Base-by-base conservation (phyloP, 139 green algal genomes). In the Yamagishiella unicocca region DNA sequence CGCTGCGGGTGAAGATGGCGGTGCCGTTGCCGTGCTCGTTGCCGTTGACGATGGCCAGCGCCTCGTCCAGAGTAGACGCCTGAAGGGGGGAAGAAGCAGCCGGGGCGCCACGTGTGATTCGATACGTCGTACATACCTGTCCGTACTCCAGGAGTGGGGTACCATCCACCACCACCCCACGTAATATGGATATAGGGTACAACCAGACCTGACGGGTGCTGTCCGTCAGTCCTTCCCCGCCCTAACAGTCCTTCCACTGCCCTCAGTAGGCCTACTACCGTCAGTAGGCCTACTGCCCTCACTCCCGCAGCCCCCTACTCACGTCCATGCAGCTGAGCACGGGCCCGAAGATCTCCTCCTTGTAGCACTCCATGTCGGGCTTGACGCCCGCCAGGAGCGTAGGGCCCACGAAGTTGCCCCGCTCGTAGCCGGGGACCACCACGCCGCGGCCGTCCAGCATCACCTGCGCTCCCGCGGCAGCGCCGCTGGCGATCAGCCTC, bases 1-100 rank as follows among this genome's bases (percentile, higher is more conserved):
- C 97, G 25, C 86, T 95, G 62, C 88, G 74, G 0, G 97, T 99
- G 93, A 99, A 99, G 38, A 99, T 94, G 27, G 96, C 96, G 64
- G 95, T 98, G 77, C 97, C 97, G 82, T 99, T 99, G 91, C 97
- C 97, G 76, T 98, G 95, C 66, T 91, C 68, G 92, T 99, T 99
- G 85, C 37, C 64, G 82, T 99, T 99, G 40, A 99, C 86, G 6
- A 98, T 66, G 0, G 38, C 38, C 27, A 99, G 94, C 14, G 97
- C 97, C 0, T 97, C 95, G 58, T 99, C 96, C 54, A 99, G 87
- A 5, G 84, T 93, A 24, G 92, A 72, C 4, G 90, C 94, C 89
- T 97, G 88, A 58, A 12, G 14, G 50, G 50, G 50, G 50, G 14
- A 58, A 17, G 50, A 12, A 58, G 50, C 50, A 58, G 50, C 17